Evolutionary conservation across 208 protist species (phyloP).

Genomic region (Strigomonas culicis): DNA sequence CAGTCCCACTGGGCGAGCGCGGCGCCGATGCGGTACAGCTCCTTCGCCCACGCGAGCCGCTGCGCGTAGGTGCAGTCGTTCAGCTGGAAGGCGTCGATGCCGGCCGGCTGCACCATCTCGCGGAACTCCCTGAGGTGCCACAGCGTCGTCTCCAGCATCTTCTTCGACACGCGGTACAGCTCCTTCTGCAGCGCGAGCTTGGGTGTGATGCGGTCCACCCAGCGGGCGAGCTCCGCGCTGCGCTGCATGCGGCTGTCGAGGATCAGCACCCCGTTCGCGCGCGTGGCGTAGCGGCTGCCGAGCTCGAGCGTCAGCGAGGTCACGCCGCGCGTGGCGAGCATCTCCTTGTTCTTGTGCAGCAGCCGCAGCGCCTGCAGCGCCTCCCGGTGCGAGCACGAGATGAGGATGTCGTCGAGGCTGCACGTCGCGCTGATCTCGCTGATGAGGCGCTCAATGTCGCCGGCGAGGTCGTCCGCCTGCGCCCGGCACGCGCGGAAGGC

Average conservation of each 20-base stretch:
- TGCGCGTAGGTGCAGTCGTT: slow-evolving; percentile 91
- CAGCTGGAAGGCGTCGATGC: slow-evolving; percentile 77
- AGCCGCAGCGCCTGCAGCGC: slow-evolving; percentile 57
- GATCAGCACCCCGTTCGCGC: slow-evolving; percentile 89
- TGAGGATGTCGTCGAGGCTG: slow-evolving; percentile 84
- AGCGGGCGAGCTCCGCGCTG: slow-evolving; percentile 47
- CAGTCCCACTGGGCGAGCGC: slow-evolving; percentile 86
- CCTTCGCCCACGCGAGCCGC: slow-evolving; percentile 84
- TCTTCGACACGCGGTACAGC: slow-evolving; percentile 80
- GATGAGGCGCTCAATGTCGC: slow-evolving; percentile 75
- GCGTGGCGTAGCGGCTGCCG: slow-evolving; percentile 61
- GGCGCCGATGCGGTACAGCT: slow-evolving; percentile 78
- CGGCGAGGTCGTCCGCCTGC: slow-evolving; percentile 42
- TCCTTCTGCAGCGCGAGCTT: slow-evolving; percentile 78
- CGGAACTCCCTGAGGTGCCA: slow-evolving; percentile 89
- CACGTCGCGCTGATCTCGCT: slow-evolving; percentile 67
- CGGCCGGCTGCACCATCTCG: slow-evolving; percentile 66
- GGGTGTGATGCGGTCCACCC: slow-evolving; percentile 60
- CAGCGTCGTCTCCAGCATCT: slow-evolving; percentile 88
- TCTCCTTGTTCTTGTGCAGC: slow-evolving; percentile 71
- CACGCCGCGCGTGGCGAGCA: slow-evolving; percentile 66
- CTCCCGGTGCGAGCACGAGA: slow-evolving; percentile 84
- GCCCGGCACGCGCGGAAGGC: slow-evolving; percentile 53
- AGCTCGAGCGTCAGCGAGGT: slow-evolving; percentile 83
- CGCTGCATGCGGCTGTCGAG: slow-evolving; percentile 42